Percentiles rank a stretch among this genome's conserved stretches.
phyloP scores from a whole-genome alignment of 2,329 filamentous ascomycete species.

The Diaporthe australafricana region DNA sequence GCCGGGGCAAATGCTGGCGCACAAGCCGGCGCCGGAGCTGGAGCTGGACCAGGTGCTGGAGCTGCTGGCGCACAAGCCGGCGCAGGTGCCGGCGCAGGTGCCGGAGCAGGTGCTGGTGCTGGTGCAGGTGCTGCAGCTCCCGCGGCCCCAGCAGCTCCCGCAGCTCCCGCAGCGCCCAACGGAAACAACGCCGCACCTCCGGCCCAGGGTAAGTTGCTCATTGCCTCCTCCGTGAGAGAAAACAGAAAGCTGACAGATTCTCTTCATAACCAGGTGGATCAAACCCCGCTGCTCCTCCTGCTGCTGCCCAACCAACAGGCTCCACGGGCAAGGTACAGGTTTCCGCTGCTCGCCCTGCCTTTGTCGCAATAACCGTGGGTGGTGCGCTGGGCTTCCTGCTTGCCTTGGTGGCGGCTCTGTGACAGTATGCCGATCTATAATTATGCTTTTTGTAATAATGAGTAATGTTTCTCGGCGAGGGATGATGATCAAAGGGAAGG shows the following conservation, averaged over 20 bases:
- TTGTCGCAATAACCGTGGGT: slow-evolving; percentile 20
- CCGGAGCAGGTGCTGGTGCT: not conserved
- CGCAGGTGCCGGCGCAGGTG: not conserved
- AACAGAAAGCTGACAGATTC: not conserved
- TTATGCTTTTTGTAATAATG: slow-evolving; percentile 15
- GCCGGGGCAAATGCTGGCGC: not conserved
- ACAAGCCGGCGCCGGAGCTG: not conserved
- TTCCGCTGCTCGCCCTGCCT: slow-evolving; percentile 6
- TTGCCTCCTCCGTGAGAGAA: not conserved
- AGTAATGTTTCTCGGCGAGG: slow-evolving; percentile 7
- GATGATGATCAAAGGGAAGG: not conserved
- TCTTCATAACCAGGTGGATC: not conserved
- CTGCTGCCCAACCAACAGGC: not conserved
- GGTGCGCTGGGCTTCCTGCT: slow-evolving; percentile 16
- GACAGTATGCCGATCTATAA: not conserved
- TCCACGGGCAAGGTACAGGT: slow-evolving; percentile 12
- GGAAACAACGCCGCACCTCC: not conserved
- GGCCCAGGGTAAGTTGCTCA: not conserved
- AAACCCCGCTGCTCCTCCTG: not conserved
- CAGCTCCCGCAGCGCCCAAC: not conserved
- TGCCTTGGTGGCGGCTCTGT: slow-evolving; percentile 19
- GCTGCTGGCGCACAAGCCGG: not conserved
- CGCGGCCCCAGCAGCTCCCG: not conserved
- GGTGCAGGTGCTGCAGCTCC: not conserved
- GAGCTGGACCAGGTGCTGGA: not conserved